Base-by-base conservation (phyloP, 2,329 filamentous ascomycete genomes). In the Davidsoniella virescens region DNA sequence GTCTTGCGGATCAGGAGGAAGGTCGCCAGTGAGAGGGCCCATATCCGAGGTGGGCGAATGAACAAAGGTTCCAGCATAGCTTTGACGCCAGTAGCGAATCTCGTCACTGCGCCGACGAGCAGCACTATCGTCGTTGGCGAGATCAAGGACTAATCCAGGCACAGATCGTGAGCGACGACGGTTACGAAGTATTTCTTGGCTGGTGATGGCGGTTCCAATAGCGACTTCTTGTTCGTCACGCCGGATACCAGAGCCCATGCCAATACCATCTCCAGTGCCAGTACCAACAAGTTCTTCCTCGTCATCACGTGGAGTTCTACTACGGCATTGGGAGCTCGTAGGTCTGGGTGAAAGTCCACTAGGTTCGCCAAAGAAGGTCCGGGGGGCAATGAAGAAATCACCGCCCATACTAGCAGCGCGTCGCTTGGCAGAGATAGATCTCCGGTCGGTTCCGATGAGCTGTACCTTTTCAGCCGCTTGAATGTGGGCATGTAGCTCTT, bases 1-100 rank as follows among this genome's bases (percentile, higher is more conserved):
- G 18, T 40, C 57, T 2, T 59, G 55, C 4, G 63, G 60, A 9
- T 62, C 61, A 2, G 61, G 56, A 7, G 62, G 60, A 4, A 60
- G 57, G 39, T 67, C 67, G 40, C 57, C 54, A 14, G 59, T 58
- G 2, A 57, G 55, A 16, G 57, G 51, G 20, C 57, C 59, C 0
- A 55, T 50, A 8, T 65, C 47, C 5, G 73, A 72, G 29, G 71
- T 61, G 0, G 73, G 72, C 5, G 75, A 77, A 50, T 70, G 59
- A 47, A 71, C 64, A 1, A 67, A 68, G 1, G 67, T 68, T 20
- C 47, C 51, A 43, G 70, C 71, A 55, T 77, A 76, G 54, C 76
- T 80, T 57, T 75, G 71, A 53, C 78, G 69, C 76, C 77, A 80
- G 57, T 76, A 77, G 10, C 74, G 71, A 38, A 80, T 78, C 59